Percentiles rank a stretch among this genome's conserved stretches.
phyloP scores from a whole-genome alignment of 306 rosid genomes.

The Trifolium subterraneum region DNA sequence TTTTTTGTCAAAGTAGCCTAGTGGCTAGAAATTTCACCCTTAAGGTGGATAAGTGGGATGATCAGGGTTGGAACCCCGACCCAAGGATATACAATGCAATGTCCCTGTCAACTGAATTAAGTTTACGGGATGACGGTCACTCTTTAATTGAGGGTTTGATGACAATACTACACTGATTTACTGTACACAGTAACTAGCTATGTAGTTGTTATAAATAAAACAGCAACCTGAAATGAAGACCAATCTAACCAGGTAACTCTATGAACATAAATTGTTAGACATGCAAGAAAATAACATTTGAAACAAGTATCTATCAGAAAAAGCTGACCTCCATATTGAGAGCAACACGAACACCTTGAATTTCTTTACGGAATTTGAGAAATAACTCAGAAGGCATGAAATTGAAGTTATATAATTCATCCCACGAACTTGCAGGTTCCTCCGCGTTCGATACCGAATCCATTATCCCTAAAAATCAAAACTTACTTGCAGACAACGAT shows the following conservation, averaged over 20 bases:
- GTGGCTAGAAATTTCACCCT: too few relatives aligned
- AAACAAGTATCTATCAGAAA: not conserved
- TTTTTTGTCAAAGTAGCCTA: too few relatives aligned
- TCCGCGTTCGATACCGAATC: conserved; percentile 56
- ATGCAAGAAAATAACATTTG: not conserved
- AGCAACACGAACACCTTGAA: conserved; percentile 81
- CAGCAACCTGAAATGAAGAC: not conserved
- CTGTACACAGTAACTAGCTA: not conserved
- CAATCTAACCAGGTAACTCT: not conserved
- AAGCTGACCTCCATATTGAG: conserved; percentile 79
- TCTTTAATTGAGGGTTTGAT: not conserved
- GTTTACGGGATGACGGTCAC: too few relatives aligned
- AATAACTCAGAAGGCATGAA: conserved; percentile 81
- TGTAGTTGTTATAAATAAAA: not conserved
- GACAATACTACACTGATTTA: not conserved
- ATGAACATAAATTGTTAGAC: not conserved
- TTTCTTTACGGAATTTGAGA: conserved; percentile 81
- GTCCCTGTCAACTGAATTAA: too few relatives aligned
- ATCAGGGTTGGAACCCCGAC: too few relatives aligned
- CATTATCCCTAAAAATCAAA: too few relatives aligned
- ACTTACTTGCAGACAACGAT: too few relatives aligned
- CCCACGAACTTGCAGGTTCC: conserved; percentile 70
- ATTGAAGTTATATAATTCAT: conserved; percentile 71
- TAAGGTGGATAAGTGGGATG: too few relatives aligned
- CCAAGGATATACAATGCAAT: too few relatives aligned